Evolutionary conservation across 805 yeast species (phyloP), one percentile per base, ranked within the genome.

Genomic region (Kodamaea nitidulidarum): DNA sequence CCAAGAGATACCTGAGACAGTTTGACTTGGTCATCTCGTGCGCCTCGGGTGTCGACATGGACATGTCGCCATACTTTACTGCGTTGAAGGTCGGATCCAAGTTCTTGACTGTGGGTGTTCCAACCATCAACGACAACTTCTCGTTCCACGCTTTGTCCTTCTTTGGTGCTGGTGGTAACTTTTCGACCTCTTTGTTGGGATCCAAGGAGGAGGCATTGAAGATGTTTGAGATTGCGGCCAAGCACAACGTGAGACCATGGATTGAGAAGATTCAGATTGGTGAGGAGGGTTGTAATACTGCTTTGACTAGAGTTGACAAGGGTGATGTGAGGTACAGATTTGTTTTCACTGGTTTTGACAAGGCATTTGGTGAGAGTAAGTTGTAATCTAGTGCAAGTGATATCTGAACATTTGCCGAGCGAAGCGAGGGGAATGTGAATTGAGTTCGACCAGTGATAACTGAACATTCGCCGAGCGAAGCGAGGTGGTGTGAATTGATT

Each of bases 321-420:
- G 60, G 63, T 34, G 65, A 61, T 15, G 70, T 61, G 35, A 58
- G 60, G 39, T 69, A 64, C 49, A 55, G 88, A 65, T 78, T 76
- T 52, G 80, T 80, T 6, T 64, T 81, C 47, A 71, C 75, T 39
- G 76, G 75, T 15, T 79, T 63, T 58, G 76, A 76, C 49, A 63
- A 73, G 55, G 72, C 64, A 2, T 73, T 73, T 16, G 32, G 21
- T 7, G 20, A 25, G 12, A 25, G 27, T n/a, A 25, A 25, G 27
- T 25, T 25, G n/a, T 25, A 25, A n/a, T n/a, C n/a, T n/a, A n/a
- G n/a, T n/a, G n/a, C n/a, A n/a, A n/a, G n/a, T n/a, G n/a, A n/a
- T n/a, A n/a, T n/a, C n/a, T n/a, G n/a, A n/a, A n/a, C n/a, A n/a
- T n/a, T n/a, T n/a, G n/a, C n/a, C n/a, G n/a, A n/a, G n/a, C n/a